Evolutionary conservation across 2,329 filamentous ascomycete genomes (phyloP).

Genomic region (Colletotrichum camelliae): DNA sequence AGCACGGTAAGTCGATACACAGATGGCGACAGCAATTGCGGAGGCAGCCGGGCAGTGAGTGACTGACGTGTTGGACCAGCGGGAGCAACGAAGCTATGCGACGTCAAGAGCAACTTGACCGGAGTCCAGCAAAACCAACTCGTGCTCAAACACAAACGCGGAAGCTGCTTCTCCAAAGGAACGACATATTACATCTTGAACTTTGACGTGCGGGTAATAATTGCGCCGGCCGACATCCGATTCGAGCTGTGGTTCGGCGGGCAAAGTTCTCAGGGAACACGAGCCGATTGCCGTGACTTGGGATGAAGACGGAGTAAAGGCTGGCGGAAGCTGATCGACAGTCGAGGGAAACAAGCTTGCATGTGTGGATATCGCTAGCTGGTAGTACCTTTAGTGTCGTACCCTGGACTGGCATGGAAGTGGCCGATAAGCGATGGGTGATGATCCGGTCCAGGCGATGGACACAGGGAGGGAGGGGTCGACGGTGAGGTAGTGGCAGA

Average conservation of each 20-base stretch:
- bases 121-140: conserved; percentile 44
- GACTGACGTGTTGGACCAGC: conserved; percentile 27
- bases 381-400: background rate
- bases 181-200: conserved; percentile 43
- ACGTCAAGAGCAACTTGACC: conserved; percentile 44
- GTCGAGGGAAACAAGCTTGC: background rate
- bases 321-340: background rate
- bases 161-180: conserved; percentile 36
- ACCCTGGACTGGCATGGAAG: background rate
- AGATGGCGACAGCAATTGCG: background rate
- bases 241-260: conserved; percentile 51
- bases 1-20: conserved; percentile 35
- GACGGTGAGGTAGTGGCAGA: background rate
- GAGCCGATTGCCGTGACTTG: conserved; percentile 41
- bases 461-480: background rate
- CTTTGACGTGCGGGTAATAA: conserved; percentile 59
- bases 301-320: conserved; percentile 31
- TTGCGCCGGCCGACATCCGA: conserved; percentile 58
- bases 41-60: too few relatives aligned
- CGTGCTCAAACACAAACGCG: conserved; percentile 38
- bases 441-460: background rate
- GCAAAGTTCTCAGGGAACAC: conserved; percentile 43
- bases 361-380: background rate
- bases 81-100: conserved; percentile 42
- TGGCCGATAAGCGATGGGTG: background rate